Base-by-base conservation (phyloP, 1,284 basidiomycete species). In the Fomes fomentarius region DNA sequence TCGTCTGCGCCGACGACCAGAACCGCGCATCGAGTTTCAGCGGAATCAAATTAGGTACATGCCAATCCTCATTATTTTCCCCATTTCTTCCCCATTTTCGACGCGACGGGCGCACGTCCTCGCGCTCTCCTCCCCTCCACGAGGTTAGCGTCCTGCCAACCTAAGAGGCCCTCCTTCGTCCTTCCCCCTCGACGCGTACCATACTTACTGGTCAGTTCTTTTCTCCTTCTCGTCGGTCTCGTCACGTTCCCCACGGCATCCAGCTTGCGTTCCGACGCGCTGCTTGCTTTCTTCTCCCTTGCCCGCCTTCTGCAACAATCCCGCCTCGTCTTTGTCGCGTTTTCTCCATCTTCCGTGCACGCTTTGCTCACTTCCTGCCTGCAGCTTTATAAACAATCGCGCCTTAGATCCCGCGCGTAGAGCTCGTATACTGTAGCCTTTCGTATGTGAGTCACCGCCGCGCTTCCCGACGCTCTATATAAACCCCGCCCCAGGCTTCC, bases 1-100 rank as follows among this genome's bases (percentile, higher is more conserved):
- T 66, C 65, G 60, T 55, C 47, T 52, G 34, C 42, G 51, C 61
- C 60, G 63, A 62, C 62, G 57, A 54, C 47, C 50, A 40, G 57
- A 52, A 56, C 62, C 59, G 53, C 44, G 47, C 56, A 26, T 48
- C 52, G 42, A 56, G 66, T 67, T 66, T 68, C 65, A 67, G 60
- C 64, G 63, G 63, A 64, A 66, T 66, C 66, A 66, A 66, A 66
- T 67, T 52, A 56, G 53, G 61, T 57, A 54, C 58, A 64, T 66
- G 58, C 49, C 64, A 63, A 52, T 51, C 57, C 56, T 50, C 40
- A 52, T 60, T 64, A 60, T 63, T 63, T 61, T 61, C 50, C 47
- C 52, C 46, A 52, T 54, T 57, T 55, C 56, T 56, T 52, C 48
- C 51, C 40, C 50, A 22, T 57, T 60, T 63, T 58, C 60, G 56